Evolutionary conservation across 495 filamentous ascomycete genomes (phyloP).

Genomic region (Penicillium paradoxum): DNA sequence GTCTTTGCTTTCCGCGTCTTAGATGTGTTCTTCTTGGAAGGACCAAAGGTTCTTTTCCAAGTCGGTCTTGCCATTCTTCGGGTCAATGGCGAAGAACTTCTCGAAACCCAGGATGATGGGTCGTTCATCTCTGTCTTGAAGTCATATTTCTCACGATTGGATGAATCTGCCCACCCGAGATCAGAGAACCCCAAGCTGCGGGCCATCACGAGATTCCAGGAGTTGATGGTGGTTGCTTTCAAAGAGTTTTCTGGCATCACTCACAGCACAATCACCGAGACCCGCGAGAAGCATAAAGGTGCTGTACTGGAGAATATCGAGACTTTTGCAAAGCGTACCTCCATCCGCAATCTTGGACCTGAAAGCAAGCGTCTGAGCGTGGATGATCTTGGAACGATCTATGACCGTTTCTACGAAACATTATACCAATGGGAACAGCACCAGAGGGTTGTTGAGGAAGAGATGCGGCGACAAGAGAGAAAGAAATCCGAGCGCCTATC

Average conservation of each 20-base stretch:
- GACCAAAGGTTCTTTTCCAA: slow-evolving; percentile 95
- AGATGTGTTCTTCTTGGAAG: slow-evolving; percentile 97
- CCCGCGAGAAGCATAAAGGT: slow-evolving; percentile 87
- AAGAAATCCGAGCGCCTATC: slow-evolving; percentile 50
- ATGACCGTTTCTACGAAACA: slow-evolving; percentile 87
- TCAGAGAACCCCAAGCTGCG: slow-evolving; percentile 90
- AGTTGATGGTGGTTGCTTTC: slow-evolving; percentile 97
- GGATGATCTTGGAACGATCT: slow-evolving; percentile 81
- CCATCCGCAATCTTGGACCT: slow-evolving; percentile 90
- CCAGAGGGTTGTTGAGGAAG: slow-evolving; percentile 68
- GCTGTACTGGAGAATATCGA: slow-evolving; percentile 90
- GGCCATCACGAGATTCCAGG: slow-evolving; percentile 92
- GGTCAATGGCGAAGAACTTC: slow-evolving; percentile 94
- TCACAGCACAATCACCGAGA: slow-evolving; percentile 81
- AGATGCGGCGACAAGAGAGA: slow-evolving; percentile 55
- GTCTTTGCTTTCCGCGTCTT: slow-evolving; percentile 95
- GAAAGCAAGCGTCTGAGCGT: slow-evolving; percentile 84
- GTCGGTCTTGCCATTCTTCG: slow-evolving; percentile 91
- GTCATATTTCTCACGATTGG: slow-evolving; percentile 84
- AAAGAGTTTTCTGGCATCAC: slow-evolving; percentile 96
- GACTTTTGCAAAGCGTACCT: slow-evolving; percentile 93
- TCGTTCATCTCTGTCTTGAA: slow-evolving; percentile 96
- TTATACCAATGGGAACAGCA: slow-evolving; percentile 87
- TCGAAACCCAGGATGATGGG: slow-evolving; percentile 95
- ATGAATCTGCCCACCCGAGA: slow-evolving; percentile 92